phyloP scores from a whole-genome alignment of 2,329 filamentous ascomycete species.

The Aspergillus sp. region DNA sequence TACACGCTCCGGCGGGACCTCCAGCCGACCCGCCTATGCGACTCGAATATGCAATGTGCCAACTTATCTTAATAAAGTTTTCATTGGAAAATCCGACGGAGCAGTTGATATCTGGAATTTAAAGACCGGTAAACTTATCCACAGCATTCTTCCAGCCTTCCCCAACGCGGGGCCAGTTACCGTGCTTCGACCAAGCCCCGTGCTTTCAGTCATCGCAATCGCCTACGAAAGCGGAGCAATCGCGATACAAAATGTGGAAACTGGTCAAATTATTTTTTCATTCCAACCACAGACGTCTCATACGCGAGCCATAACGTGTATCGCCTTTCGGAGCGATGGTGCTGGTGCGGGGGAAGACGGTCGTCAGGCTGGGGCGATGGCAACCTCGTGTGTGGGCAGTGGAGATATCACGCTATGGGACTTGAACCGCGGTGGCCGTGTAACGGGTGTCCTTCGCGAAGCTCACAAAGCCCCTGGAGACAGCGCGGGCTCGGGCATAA shows the following conservation, averaged over 20 bases:
- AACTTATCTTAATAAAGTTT: slow-evolving; percentile 93
- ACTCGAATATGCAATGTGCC: slow-evolving; percentile 84
- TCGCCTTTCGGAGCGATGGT: slow-evolving; percentile 88
- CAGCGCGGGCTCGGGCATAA: slow-evolving; percentile 71
- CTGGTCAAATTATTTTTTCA: slow-evolving; percentile 70
- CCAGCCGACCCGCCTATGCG: slow-evolving; percentile 68
- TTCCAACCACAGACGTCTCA: slow-evolving; percentile 66
- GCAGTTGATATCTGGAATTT: slow-evolving; percentile 97
- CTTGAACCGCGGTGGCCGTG: slow-evolving; percentile 80
- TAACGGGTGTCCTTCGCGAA: slow-evolving; percentile 81
- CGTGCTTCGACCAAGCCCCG: slow-evolving; percentile 79
- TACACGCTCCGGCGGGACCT: slow-evolving; percentile 56
- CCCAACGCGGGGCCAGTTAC: slow-evolving; percentile 77
- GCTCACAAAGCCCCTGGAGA: slow-evolving; percentile 68
- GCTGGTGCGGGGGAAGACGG: slow-evolving; percentile 86
- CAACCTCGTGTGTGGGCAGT: slow-evolving; percentile 73
- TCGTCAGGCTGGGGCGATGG: slow-evolving; percentile 85
- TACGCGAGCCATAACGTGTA: slow-evolving; percentile 67
- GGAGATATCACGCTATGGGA: slow-evolving; percentile 97
- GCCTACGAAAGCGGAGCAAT: slow-evolving; percentile 79
- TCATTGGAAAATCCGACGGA: slow-evolving; percentile 83
- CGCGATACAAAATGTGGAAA: slow-evolving; percentile 76
- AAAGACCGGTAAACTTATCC: slow-evolving; percentile 84
- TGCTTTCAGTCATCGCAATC: slow-evolving; percentile 81
- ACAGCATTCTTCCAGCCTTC: slow-evolving; percentile 78